A percentile compares a stretch with the other conserved stretches of the same genome.
phyloP scores from a whole-genome alignment of 495 filamentous ascomycete genomes.

The Aspergillus bridgeri region DNA sequence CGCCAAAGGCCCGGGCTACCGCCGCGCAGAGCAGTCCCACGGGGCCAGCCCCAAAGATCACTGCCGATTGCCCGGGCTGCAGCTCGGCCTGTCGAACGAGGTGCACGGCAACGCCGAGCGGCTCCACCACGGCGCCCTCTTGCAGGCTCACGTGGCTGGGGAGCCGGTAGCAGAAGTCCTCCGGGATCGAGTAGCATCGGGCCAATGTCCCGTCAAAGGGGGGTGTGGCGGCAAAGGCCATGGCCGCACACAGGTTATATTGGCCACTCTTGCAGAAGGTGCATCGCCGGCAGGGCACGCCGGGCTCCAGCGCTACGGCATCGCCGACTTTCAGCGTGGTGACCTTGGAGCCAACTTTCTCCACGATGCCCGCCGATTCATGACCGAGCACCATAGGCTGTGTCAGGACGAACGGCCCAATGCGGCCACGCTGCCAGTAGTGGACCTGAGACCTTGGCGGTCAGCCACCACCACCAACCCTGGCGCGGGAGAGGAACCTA shows the following conservation, averaged over 20 bases:
- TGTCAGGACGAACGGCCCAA: constrained; percentile 31
- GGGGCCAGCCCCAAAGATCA: constrained; percentile 82
- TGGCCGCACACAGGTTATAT: constrained; percentile 82
- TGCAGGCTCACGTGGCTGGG: constrained; percentile 63
- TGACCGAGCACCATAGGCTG: constrained; percentile 44
- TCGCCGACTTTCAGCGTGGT: constrained; percentile 61
- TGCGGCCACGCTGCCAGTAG: constrained; percentile 49
- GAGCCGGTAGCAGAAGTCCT: constrained; percentile 80
- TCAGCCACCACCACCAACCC: neutral
- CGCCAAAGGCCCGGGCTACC: constrained; percentile 72
- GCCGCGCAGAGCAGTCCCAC: constrained; percentile 79
- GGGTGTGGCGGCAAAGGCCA: constrained; percentile 81
- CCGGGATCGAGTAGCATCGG: constrained; percentile 69
- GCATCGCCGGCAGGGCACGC: constrained; percentile 76
- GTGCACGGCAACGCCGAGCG: constrained; percentile 78
- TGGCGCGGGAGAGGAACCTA: constrained; percentile 15
- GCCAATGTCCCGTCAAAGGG: constrained; percentile 71
- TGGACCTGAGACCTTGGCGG: constrained; percentile 33
- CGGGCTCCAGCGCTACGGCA: constrained; percentile 79
- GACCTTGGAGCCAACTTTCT: constrained; percentile 47
- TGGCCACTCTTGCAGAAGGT: constrained; percentile 65
- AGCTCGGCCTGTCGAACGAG: constrained; percentile 65
- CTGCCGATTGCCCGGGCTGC: constrained; percentile 64
- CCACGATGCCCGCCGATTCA: constrained; percentile 41
- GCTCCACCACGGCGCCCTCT: constrained; percentile 83